Evolutionary conservation across 2,329 filamentous ascomycete genomes (phyloP).

Genomic region (Cordyceps farinosa): DNA sequence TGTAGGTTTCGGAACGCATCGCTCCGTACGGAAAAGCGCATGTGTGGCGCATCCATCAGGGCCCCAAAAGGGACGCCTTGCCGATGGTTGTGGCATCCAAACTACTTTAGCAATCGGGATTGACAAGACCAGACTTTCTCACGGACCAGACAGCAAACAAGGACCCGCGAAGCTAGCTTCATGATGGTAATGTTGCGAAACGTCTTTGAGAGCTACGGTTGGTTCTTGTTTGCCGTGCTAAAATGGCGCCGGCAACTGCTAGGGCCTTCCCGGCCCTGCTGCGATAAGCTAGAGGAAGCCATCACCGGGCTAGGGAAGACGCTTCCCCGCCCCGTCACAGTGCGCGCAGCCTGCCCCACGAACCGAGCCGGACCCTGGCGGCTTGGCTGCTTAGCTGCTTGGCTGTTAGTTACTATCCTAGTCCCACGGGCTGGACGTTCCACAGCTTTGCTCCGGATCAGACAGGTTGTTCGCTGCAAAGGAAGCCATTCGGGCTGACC

Average conservation of each 20-base stretch:
- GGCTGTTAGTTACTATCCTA: neutral
- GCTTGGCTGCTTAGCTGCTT: neutral
- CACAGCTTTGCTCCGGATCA: conserved; percentile 2
- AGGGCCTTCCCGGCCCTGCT: neutral
- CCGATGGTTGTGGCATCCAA: neutral
- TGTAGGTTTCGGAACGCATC: conserved; percentile 9
- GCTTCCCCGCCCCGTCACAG: conserved; percentile 16
- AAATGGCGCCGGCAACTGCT: conserved; percentile 9
- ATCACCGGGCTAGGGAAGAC: conserved; percentile 15
- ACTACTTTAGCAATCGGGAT: neutral
- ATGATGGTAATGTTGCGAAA: neutral
- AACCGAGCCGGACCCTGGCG: conserved; percentile 4
- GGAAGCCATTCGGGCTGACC: neutral
- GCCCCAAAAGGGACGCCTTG: neutral
- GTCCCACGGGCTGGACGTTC: neutral
- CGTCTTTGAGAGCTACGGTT: neutral
- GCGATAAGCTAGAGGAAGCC: conserved; percentile 17
- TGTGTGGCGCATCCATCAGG: neutral
- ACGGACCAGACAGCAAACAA: neutral
- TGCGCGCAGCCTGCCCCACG: conserved; percentile 7
- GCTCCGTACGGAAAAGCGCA: conserved; percentile 3
- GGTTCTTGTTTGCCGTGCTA: neutral
- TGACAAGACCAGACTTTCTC: neutral
- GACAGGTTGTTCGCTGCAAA: neutral
- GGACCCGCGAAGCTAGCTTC: neutral